Percentiles rank a stretch among this genome's conserved stretches.
phyloP scores from a whole-genome alignment of 805 yeast genomes.

The Yarrowia yakushimensis region DNA sequence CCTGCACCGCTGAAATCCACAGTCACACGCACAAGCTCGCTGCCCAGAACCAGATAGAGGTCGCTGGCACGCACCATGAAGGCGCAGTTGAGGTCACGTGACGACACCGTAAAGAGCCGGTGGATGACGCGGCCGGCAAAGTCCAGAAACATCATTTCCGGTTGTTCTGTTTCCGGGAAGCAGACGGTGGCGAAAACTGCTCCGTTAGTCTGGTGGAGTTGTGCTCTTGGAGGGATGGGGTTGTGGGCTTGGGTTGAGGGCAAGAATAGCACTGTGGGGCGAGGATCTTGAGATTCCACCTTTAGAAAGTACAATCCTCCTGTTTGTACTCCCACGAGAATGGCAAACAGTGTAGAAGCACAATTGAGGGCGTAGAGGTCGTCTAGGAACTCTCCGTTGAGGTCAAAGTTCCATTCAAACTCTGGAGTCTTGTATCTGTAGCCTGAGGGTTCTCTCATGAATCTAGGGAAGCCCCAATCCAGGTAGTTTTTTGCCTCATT shows the following conservation, averaged over 20 bases:
- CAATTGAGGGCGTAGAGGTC: background rate
- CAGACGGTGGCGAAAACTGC: background rate
- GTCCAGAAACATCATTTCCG: background rate
- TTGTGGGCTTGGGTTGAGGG: background rate
- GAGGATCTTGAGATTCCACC: background rate
- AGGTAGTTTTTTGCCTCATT: background rate
- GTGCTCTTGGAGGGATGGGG: constrained; percentile 11
- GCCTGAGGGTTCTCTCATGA: background rate
- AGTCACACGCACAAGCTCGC: background rate
- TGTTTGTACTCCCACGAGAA: background rate
- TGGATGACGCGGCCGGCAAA: background rate
- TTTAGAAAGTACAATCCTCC: background rate
- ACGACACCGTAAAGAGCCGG: background rate
- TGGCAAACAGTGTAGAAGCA: background rate
- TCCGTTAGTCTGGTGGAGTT: background rate
- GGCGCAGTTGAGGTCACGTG: constrained; percentile 2
- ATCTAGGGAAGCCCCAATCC: background rate
- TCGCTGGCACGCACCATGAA: background rate
- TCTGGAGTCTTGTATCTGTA: background rate
- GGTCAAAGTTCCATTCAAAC: background rate
- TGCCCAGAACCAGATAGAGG: background rate
- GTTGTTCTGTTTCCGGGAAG: background rate
- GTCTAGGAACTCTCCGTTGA: background rate
- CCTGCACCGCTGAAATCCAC: background rate
- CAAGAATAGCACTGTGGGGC: background rate